These are phyloP conservation scores for Heliamphora pulchella DNA, from an alignment of 179 eudicot genomes.

Conservation along the genomic window DNA sequence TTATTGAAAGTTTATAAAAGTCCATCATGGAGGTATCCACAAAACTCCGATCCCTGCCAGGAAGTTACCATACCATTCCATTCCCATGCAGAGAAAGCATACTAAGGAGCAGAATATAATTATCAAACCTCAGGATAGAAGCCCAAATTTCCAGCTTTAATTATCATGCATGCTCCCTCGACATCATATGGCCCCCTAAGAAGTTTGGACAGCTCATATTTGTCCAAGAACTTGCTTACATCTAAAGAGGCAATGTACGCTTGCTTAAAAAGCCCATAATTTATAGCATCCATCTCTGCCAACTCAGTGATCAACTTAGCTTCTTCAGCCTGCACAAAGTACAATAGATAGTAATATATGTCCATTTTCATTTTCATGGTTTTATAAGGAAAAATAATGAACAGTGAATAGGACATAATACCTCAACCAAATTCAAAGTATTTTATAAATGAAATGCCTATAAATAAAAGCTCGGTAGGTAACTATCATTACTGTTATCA, in stretches of 20 bases:
- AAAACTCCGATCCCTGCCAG: neutral
- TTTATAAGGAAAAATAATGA: neutral
- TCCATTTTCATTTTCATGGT: neutral
- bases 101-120: slow-evolving; percentile 2
- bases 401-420: neutral
- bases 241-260: slow-evolving; percentile 67
- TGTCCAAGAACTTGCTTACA: slow-evolving; percentile 63
- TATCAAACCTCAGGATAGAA: slow-evolving; percentile 48
- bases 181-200: slow-evolving; percentile 60
- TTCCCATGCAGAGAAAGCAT: neutral
- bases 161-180: slow-evolving; percentile 75
- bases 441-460: neutral
- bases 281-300: slow-evolving; percentile 60
- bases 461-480: neutral
- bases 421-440: neutral
- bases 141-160: slow-evolving; percentile 54
- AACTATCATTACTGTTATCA: too few species aligned
- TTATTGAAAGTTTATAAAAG: neutral
- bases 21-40: neutral
- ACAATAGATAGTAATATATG: neutral
- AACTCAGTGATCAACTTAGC: slow-evolving; percentile 74
- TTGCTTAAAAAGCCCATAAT: slow-evolving; percentile 64
- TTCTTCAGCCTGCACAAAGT: slow-evolving; percentile 65
- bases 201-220: slow-evolving; percentile 77
- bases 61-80: neutral